Base-by-base conservation (phyloP, 805 yeast species). In the Myxozyma monticola region DNA sequence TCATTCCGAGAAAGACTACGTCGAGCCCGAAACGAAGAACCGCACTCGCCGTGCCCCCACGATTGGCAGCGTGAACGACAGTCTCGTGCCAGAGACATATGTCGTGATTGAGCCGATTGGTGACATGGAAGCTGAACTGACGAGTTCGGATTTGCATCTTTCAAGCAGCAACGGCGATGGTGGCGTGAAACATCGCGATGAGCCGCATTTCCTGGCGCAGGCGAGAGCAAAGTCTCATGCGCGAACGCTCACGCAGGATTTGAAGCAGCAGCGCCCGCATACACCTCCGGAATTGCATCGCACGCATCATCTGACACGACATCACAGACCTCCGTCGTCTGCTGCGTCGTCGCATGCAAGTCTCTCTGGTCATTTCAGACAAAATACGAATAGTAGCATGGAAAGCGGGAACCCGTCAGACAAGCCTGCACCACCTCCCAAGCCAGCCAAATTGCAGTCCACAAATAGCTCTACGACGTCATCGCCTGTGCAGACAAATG, bases 11-110 rank as follows among this genome's bases (percentile, higher is more conserved):
- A 37, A 24, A 1, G 18, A 30, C 2, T 24, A 8, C 9, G 14
- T 17, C 6, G 31, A 28, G 34, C 18, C 34, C 1, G 28, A 28
- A 12, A 8, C 33, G 4, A 26, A 28, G 17, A n/a, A n/a, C n/a
- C n/a, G n/a, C n/a, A n/a, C n/a, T n/a, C n/a, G n/a, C n/a, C 47
- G 47, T 6, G 50, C 49, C 8, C 36, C 12, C 20, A 50, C 54
- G 17, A 36, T 45, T 17, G 55, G 48, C 15, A 45, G 29, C 7
- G 45, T 45, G 12, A 39, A 26, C 7, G 35, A 31, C 12, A n/a
- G 37, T 9, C 30, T 31, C 25, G 30, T 44, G 6, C 37, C 26
- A 10, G 49, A 44, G 30, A 30, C 44, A 4, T 48, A 48, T 31
- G 46, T 42, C 4, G 36, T 18, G 12, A 46, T 46, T n/a, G 48